Conservation (phyloP, 208 protist genomes). For the Acanthamoeba rhysodes region DNA sequence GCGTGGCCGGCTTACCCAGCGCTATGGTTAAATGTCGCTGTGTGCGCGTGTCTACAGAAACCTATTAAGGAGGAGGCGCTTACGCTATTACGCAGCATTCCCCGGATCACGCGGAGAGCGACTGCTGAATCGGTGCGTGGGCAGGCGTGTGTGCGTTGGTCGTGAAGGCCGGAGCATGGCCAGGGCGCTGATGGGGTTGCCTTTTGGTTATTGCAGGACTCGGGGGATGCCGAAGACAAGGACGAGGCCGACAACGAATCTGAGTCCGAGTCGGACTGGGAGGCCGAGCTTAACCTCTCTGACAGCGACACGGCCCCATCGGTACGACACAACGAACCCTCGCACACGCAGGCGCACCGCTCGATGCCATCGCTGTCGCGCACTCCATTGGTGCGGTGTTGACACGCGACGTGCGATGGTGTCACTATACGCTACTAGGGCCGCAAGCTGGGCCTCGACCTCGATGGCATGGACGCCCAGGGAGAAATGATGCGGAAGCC, state of each 20-base stretch:
- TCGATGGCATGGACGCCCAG: background rate
- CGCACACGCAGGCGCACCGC: no score
- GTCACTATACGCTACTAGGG: background rate
- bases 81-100: background rate
- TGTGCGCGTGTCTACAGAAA: background rate
- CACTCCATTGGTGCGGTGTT: no score
- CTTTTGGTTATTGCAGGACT: background rate
- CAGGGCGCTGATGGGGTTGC: no score
- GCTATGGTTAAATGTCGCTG: background rate
- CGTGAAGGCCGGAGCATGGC: no score
- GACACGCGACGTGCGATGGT: no score
- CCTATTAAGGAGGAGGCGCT: background rate
- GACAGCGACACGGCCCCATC: background rate
- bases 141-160: background rate
- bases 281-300: background rate
- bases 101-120: no score
- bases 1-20: no score
- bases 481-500: background rate
- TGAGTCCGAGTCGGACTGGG: slow-evolving; percentile 38
- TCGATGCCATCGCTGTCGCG: no score
- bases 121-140: background rate
- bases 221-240: slow-evolving; percentile 1
- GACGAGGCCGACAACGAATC: background rate
- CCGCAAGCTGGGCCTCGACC: background rate
- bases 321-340: no score